These are phyloP conservation scores for Carex parvula DNA, from an alignment of 176 grass and related monocot species.

Conservation along the genomic window DNA sequence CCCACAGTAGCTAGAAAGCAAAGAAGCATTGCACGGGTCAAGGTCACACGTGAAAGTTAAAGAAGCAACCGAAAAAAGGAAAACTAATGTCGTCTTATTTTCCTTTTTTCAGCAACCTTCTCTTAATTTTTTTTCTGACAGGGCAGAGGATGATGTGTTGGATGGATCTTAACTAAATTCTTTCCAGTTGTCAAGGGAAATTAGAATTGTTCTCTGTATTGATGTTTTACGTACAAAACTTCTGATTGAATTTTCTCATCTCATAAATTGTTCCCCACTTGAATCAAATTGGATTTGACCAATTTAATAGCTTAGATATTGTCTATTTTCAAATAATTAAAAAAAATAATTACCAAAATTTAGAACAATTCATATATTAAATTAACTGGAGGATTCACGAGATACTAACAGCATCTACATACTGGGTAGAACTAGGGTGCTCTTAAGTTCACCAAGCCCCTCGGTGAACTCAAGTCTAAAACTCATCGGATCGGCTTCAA, in stretches of 20 bases:
- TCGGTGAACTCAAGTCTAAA: no score
- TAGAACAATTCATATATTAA: not conserved
- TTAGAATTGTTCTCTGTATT: not conserved
- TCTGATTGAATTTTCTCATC: not conserved
- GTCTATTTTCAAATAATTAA: not conserved
- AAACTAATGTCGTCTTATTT: not conserved
- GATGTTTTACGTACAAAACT: not conserved
- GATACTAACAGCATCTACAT: not conserved
- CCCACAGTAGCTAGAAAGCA: not conserved
- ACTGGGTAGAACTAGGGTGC: no score
- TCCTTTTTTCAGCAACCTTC: not conserved
- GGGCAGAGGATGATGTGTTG: not conserved
- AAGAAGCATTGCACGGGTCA: not conserved
- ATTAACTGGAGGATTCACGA: not conserved
- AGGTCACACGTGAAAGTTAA: constrained; percentile 1
- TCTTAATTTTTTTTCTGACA: not conserved
- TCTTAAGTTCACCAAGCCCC: no score
- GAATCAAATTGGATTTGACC: not conserved
- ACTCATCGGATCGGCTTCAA: no score
- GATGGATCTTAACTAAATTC: not conserved
- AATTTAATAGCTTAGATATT: not conserved
- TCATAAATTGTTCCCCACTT: not conserved
- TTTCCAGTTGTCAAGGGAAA: not conserved
- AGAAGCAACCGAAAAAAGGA: not conserved
- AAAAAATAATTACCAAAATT: not conserved